Evolutionary conservation across 106 monocot genomes (phyloP).

Genomic region (Acanthochlamys bracteata): DNA sequence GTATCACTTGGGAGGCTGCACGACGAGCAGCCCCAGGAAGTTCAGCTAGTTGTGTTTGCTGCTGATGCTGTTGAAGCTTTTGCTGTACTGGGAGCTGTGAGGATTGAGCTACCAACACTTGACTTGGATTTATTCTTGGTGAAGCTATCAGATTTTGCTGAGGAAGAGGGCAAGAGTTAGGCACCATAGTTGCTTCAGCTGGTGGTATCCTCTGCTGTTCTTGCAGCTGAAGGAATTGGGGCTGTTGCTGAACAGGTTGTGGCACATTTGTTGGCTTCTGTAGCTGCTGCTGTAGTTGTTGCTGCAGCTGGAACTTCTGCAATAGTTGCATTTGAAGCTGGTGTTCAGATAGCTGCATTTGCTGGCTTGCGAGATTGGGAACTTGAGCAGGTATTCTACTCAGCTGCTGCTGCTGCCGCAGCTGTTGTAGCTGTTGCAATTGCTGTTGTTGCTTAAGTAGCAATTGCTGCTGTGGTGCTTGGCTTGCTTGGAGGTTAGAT

Average conservation of each 20-base stretch:
- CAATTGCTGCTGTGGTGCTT: constrained; percentile 23
- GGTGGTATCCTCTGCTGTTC: constrained; percentile 52
- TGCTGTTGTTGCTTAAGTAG: constrained; percentile 25
- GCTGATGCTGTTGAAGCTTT: constrained; percentile 47
- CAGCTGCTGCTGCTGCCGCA: constrained; percentile 43
- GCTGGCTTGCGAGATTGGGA: constrained; percentile 33
- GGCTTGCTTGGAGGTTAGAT: constrained; percentile 14
- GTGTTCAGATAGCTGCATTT: constrained; percentile 43
- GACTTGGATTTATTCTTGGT: constrained; percentile 23
- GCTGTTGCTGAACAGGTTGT: constrained; percentile 34
- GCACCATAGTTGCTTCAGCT: constrained; percentile 32
- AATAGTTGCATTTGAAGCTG: constrained; percentile 56
- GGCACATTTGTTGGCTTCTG: constrained; percentile 23
- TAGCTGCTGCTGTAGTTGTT: constrained; percentile 32
- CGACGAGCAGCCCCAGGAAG: constrained; percentile 23
- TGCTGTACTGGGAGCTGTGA: constrained; percentile 32
- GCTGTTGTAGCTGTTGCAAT: constrained; percentile 18
- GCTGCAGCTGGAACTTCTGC: constrained; percentile 61
- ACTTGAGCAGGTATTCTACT: constrained; percentile 31
- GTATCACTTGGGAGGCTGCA: not conserved
- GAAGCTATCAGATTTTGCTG: constrained; percentile 30
- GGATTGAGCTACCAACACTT: constrained; percentile 15
- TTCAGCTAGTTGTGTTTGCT: constrained; percentile 18
- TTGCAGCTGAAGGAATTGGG: constrained; percentile 38
- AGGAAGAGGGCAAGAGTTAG: constrained; percentile 26